These are phyloP conservation scores for Podospora anserina DNA, from an alignment of 495 filamentous ascomycete species.

Conservation along the genomic window DNA sequence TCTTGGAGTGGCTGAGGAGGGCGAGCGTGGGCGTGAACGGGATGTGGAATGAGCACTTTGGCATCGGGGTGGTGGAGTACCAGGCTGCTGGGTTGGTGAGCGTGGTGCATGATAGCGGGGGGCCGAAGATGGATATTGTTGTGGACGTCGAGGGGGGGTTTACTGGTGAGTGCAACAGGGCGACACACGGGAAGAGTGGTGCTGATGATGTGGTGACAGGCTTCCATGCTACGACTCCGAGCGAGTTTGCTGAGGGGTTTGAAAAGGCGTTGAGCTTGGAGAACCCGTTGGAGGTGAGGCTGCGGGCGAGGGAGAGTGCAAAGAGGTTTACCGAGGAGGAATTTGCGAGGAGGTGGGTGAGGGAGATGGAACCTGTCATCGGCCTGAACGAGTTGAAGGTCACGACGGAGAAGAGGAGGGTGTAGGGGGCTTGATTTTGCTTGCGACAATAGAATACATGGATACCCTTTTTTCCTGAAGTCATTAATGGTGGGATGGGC, in stretches of 20 bases:
- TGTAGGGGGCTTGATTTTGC: constrained; percentile 2
- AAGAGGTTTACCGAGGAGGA: constrained; percentile 82
- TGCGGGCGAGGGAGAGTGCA: constrained; percentile 70
- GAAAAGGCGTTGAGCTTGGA: constrained; percentile 68
- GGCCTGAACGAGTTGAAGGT: constrained; percentile 20
- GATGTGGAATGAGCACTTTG: constrained; percentile 99
- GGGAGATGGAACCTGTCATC: constrained; percentile 68
- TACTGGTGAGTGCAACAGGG: constrained; percentile 55
- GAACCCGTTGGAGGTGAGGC: constrained; percentile 62
- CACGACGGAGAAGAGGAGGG: constrained; percentile 13
- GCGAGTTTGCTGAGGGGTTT: constrained; percentile 76
- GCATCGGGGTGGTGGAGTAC: constrained; percentile 97
- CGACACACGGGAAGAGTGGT: not conserved
- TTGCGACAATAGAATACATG: constrained; percentile 18
- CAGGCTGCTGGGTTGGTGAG: constrained; percentile 89
- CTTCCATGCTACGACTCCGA: constrained; percentile 73
- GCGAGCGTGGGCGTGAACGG: constrained; percentile 85
- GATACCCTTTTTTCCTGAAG: constrained; percentile 25
- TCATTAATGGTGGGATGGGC: no score
- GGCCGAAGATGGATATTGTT: constrained; percentile 91
- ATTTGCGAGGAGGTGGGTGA: constrained; percentile 73
- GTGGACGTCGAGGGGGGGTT: constrained; percentile 68
- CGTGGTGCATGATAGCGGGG: constrained; percentile 88
- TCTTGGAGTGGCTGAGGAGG: constrained; percentile 69
- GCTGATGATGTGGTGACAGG: constrained; percentile 43